Base-by-base conservation (phyloP, 306 rosid species). In the Potentilla sterilis region DNA sequence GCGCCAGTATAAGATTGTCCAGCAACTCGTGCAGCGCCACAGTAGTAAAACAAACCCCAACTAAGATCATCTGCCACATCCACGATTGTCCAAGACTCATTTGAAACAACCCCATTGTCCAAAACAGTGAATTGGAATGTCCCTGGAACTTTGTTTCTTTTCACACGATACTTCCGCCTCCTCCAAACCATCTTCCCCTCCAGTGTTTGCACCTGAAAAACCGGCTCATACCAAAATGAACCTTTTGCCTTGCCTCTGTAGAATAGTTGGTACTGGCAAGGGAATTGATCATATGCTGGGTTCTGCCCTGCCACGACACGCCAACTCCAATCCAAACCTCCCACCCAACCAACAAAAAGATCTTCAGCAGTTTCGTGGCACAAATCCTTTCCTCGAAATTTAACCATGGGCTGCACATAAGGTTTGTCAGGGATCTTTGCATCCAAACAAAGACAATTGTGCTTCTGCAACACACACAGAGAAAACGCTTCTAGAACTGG, bases 141-240 rank as follows among this genome's bases (percentile, higher is more conserved):
- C 58, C 91, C 97, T 0, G 89, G 86, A 37, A 82, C 73, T 78
- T 85, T 84, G 14, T 92, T 93, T 75, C 94, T 87, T 83, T 87
- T 90, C 4, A 90, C 96, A 66, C 96, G 78, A 69, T 92, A 92
- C 83, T 75, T 88, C 75, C 97, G 78, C 74, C 96, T 89, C 81
- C 96, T 90, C 96, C 97, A 92, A 0, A 87, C 94, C 85, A 87
- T 66, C 82, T 88, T 67, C 43, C 93, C 96, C 72, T 90, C 97
- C n/a, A 92, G 77, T 21, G 94, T 92, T 79, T 81, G 87, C 44
- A 92, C 96, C 78, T 88, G 93, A 78, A 92, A 90, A 35, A 92
- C 96, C 0, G 96, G 97, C 69, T 92, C 97, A 55, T 90, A 90
- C 97, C 97, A 92, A 57, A 92, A 90, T n/a, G 96, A 92, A 38